A percentile compares a stretch with the other conserved stretches of the same genome.
Evolutionary conservation across 495 filamentous ascomycete species (phyloP).

Genomic region (Penicillium lividum): DNA sequence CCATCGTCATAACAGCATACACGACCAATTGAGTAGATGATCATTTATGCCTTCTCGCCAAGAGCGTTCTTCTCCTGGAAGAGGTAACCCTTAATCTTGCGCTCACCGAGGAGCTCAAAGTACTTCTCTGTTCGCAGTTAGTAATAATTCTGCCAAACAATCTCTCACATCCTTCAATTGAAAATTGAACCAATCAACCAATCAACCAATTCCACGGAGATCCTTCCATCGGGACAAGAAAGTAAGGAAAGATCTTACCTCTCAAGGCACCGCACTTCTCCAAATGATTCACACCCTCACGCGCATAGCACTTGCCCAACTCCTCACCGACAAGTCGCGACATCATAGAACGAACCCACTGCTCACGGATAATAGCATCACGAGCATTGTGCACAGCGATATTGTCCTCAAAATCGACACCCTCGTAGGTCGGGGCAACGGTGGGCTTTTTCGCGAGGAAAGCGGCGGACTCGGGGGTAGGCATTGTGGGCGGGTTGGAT

Average conservation of each 20-base stretch:
- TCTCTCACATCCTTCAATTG: neutral
- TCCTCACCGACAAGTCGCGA: constrained; percentile 89
- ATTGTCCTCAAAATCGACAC: constrained; percentile 95
- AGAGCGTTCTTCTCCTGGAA: constrained; percentile 92
- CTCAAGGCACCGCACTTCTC: constrained; percentile 92
- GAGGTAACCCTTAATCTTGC: constrained; percentile 83
- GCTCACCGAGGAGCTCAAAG: constrained; percentile 81
- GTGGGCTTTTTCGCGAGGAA: constrained; percentile 95
- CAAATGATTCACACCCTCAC: constrained; percentile 94
- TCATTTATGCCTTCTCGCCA: constrained; percentile 12
- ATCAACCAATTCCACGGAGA: no score
- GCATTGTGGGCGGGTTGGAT: constrained; percentile 52
- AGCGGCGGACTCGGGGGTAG: constrained; percentile 86
- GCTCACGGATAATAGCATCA: constrained; percentile 90
- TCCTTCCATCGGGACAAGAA: neutral
- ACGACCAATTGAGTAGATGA: neutral
- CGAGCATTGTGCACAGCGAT: constrained; percentile 87
- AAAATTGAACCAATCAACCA: neutral
- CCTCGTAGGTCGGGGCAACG: constrained; percentile 91
- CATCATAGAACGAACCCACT: constrained; percentile 99
- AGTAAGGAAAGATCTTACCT: constrained; percentile 55
- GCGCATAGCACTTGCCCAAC: constrained; percentile 90
- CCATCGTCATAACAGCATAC: constrained; percentile 1
- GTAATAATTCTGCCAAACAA: neutral
- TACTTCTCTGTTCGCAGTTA: constrained; percentile 71